Base-by-base conservation (phyloP, 2,329 filamentous ascomycete genomes). In the Xylaria sp. region DNA sequence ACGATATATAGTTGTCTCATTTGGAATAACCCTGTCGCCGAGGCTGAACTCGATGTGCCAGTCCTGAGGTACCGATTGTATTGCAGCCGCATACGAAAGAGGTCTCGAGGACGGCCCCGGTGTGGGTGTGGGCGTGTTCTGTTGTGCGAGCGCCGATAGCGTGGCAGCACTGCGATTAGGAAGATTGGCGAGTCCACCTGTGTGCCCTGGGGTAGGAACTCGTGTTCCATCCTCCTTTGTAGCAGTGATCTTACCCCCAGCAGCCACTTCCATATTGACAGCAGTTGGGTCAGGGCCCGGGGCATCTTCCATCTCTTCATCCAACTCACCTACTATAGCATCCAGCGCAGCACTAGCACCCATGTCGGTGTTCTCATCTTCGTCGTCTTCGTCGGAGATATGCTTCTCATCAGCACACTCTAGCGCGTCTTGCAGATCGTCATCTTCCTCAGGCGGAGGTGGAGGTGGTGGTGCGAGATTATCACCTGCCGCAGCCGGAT, bases 11-110 rank as follows among this genome's bases (percentile, higher is more conserved):
- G 95, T 99, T 0, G 92, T 97, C 70, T 98, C 93, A 68, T 93
- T 95, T 0, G 91, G 83, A 60, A 99, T 90, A 1, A 90, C 85
- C 74, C 93, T 92, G 54, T 85, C 90, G 66, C 96, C 90, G 51
- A 98, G 85, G 67, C 87, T 93, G 77, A 99, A 99, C 72, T 98
- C 92, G 63, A 99, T 93, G 71, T 99, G 94, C 95, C 95, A 99
- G 72, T 98, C 93, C 72, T 96, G 90, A 1, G 93, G 92, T 0
- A 87, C 81, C 13, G 91, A 82, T 68, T 93, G 91, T 54, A 96
- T 85, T 3, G 92, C 92, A 54, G 91, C 90, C 23, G 93, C 90
- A 75, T 97, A 97, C 0, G 93, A 92, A 76, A 92, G 87, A 2
- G 89, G 84, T 9, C 89, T 84, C 9, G 88, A 84, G 15, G 88